Percentiles rank a stretch among this genome's conserved stretches.
Conservation (phyloP, 768 basidiomycete species). For the Termitomyces sp. region DNA sequence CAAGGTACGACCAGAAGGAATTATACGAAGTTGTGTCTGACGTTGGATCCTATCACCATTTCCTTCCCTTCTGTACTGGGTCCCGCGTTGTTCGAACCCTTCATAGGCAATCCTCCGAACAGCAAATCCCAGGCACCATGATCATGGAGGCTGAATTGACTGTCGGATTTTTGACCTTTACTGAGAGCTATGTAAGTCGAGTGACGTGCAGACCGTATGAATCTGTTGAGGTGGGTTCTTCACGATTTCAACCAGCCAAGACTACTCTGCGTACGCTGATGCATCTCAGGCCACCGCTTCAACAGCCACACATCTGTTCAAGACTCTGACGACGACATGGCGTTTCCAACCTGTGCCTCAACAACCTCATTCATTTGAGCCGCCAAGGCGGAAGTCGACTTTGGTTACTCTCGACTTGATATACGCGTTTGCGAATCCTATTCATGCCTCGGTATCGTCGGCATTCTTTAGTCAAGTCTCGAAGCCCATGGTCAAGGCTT, state of each 20-base stretch:
- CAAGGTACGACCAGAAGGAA: constrained; percentile 71
- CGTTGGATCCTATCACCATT: constrained; percentile 77
- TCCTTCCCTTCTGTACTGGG: constrained; percentile 83
- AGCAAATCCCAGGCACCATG: constrained; percentile 22
- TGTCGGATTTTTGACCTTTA: constrained; percentile 82
- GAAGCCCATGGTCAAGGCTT: constrained; percentile 86
- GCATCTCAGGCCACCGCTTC: constrained; percentile 60
- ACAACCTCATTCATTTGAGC: constrained; percentile 27
- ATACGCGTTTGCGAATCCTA: constrained; percentile 82
- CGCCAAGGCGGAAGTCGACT: constrained; percentile 45
- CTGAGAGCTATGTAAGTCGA: constrained; percentile 81
- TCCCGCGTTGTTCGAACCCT: constrained; percentile 53
- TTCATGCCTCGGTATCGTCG: constrained; percentile 79
- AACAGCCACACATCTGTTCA: constrained; percentile 70
- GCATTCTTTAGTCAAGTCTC: constrained; percentile 86
- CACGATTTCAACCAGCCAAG: background rate
- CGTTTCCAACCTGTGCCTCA: constrained; percentile 55
- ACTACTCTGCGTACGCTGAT: background rate
- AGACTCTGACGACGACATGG: constrained; percentile 67
- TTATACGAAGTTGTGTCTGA: constrained; percentile 86
- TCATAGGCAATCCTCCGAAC: constrained; percentile 13
- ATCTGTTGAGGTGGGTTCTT: constrained; percentile 65
- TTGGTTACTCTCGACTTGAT: constrained; percentile 79
- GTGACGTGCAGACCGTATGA: constrained; percentile 78
- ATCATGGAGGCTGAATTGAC: constrained; percentile 80